Percentiles rank a stretch among this genome's conserved stretches.
Conservation (phyloP, 1,284 basidiomycete species). For the Naganishia sp. region DNA sequence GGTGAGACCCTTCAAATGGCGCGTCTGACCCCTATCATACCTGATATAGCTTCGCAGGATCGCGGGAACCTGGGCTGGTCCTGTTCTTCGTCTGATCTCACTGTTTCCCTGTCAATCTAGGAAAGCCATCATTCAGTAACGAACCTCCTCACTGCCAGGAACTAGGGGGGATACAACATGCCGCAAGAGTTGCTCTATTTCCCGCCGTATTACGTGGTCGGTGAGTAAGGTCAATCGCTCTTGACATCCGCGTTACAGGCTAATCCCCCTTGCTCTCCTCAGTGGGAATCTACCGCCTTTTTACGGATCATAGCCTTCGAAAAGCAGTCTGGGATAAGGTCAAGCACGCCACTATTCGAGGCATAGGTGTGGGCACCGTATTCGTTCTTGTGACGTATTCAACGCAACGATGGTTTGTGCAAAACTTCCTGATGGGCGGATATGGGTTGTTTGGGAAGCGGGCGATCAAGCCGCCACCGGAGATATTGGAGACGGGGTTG, state of each 20-base stretch:
- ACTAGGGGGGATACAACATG: constrained; percentile 37
- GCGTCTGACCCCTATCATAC: no score
- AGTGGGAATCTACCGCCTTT: constrained; percentile 39
- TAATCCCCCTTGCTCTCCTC: no score
- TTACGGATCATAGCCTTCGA: constrained; percentile 48
- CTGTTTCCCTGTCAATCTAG: no score
- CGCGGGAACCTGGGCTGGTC: no score
- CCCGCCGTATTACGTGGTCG: constrained; percentile 50
- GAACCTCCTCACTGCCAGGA: no score
- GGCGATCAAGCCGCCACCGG: constrained; percentile 3
- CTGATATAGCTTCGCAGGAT: no score
- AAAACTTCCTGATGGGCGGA: constrained; percentile 43
- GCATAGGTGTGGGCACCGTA: constrained; percentile 44
- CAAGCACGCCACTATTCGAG: constrained; percentile 50
- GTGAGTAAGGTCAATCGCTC: constrained; percentile 35
- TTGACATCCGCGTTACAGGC: no score
- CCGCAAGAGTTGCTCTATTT: constrained; percentile 51
- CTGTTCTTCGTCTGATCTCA: no score
- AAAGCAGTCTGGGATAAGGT: constrained; percentile 51
- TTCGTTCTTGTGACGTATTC: constrained; percentile 47
- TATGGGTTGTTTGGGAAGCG: constrained; percentile 29
- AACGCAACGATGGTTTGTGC: constrained; percentile 48
- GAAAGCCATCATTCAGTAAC: no score
- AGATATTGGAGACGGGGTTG: constrained; percentile 28
- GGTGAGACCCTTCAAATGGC: no score